Conservation (phyloP, 768 basidiomycete genomes). For the Russula ochroleuca region DNA sequence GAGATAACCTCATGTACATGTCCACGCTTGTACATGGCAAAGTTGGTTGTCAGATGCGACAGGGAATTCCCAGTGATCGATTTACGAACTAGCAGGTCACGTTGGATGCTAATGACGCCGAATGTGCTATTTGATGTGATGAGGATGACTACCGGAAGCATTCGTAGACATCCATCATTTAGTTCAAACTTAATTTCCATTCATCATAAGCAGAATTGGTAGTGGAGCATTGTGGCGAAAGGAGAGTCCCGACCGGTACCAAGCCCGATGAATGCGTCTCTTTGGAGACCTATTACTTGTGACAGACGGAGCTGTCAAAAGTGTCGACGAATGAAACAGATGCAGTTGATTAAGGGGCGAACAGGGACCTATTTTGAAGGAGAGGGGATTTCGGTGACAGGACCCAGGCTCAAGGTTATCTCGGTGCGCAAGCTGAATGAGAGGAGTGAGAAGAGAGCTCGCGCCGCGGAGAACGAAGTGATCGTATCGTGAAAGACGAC, state of each 20-base stretch:
- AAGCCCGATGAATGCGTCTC: conserved; percentile 2
- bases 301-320: conserved; percentile 24
- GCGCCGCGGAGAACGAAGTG: conserved; percentile 25
- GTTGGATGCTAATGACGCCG: conserved; percentile 13
- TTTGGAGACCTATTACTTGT: conserved; percentile 7
- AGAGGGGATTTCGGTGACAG: conserved; percentile 3
- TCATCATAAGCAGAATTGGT: conserved; percentile 9
- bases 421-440: not conserved
- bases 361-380: conserved; percentile 10
- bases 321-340: conserved; percentile 8
- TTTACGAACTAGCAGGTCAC: conserved; percentile 14
- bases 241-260: too few relatives aligned
- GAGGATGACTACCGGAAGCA: conserved; percentile 4
- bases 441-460: not conserved
- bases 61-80: conserved; percentile 7
- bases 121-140: conserved; percentile 10
- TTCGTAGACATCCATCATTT: conserved; percentile 14
- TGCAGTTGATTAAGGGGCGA: conserved; percentile 22
- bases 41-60: conserved; percentile 3
- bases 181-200: conserved; percentile 23
- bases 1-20: conserved; percentile 3
- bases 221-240: conserved; percentile 23
- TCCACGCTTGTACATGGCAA: not conserved
- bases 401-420: not conserved
- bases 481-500: conserved; percentile 5